Conservation (phyloP, 2,329 filamentous ascomycete species). For the Chalaropsis ovoidea region DNA sequence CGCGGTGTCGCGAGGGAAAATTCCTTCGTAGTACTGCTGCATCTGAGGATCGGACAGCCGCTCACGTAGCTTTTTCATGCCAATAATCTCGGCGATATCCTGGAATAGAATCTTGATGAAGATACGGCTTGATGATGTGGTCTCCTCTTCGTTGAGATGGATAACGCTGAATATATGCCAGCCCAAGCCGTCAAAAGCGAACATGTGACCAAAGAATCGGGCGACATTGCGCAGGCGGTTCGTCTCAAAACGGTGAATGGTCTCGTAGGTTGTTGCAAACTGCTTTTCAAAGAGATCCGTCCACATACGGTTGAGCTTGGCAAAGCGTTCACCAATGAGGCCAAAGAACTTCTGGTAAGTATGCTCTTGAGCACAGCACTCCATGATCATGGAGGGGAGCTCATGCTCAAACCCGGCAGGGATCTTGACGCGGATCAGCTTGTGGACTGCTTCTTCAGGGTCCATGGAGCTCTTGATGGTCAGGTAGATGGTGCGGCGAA, state of each 20-base stretch:
- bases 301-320: constrained; percentile 93
- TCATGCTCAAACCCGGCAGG: constrained; percentile 80
- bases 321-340: constrained; percentile 84
- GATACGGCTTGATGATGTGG: constrained; percentile 89
- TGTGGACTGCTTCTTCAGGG: constrained; percentile 94
- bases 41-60: constrained; percentile 70
- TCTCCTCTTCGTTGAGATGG: constrained; percentile 92
- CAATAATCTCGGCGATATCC: constrained; percentile 76
- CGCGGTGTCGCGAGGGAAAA: constrained; percentile 83
- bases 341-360: constrained; percentile 98
- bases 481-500: constrained; percentile 88
- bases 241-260: constrained; percentile 93
- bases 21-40: constrained; percentile 65
- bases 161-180: constrained; percentile 83
- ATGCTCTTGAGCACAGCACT: constrained; percentile 91
- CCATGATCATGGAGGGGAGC: constrained; percentile 90
- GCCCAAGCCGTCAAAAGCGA: constrained; percentile 77
- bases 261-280: constrained; percentile 91
- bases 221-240: constrained; percentile 92
- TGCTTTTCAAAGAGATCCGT: constrained; percentile 81
- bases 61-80: constrained; percentile 66
- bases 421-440: constrained; percentile 87
- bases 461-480: constrained; percentile 96
- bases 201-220: constrained; percentile 83
- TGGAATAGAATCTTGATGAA: constrained; percentile 98